phyloP scores from a whole-genome alignment of 495 filamentous ascomycete species.

The Aspergillus homomorphus region DNA sequence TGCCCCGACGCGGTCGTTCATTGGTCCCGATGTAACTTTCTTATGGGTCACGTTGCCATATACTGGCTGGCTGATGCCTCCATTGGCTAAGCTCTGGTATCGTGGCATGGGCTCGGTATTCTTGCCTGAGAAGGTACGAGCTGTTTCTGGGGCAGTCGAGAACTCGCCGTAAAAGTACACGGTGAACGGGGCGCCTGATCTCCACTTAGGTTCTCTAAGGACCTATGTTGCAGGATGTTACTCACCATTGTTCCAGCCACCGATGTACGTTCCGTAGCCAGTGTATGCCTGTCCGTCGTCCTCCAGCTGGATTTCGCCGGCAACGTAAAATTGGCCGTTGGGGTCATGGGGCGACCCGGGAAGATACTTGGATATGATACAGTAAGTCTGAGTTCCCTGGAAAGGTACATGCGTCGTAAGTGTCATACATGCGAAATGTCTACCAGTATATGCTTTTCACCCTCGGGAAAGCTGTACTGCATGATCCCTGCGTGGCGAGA shows the following conservation, averaged over 20 bases:
- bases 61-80: conserved; percentile 21
- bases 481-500: conserved; percentile 59
- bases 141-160: conserved; percentile 33
- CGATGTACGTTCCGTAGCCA: conserved; percentile 60
- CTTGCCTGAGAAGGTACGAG: conserved; percentile 52
- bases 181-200: conserved; percentile 53
- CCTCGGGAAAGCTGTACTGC: conserved; percentile 55
- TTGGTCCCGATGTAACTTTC: conserved; percentile 29
- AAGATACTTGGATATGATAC: conserved; percentile 35
- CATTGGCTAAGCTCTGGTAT: conserved; percentile 31
- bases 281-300: conserved; percentile 47
- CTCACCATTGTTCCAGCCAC: conserved; percentile 55
- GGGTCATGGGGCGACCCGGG: conserved; percentile 55
- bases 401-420: neutral
- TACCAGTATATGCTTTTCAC: conserved; percentile 51
- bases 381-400: neutral
- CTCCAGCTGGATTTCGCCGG: conserved; percentile 54
- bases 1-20: conserved; percentile 37
- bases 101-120: conserved; percentile 38
- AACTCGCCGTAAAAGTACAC: conserved; percentile 68
- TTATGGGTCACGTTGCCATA: conserved; percentile 26
- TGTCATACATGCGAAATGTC: conserved; percentile 60
- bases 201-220: conserved; percentile 12
- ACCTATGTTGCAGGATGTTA: neutral
- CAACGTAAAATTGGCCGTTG: conserved; percentile 58